Percentiles rank a stretch among this genome's conserved stretches.
phyloP scores from a whole-genome alignment of 345 rosid genomes.

The Cardamine chenopodiifolia region DNA sequence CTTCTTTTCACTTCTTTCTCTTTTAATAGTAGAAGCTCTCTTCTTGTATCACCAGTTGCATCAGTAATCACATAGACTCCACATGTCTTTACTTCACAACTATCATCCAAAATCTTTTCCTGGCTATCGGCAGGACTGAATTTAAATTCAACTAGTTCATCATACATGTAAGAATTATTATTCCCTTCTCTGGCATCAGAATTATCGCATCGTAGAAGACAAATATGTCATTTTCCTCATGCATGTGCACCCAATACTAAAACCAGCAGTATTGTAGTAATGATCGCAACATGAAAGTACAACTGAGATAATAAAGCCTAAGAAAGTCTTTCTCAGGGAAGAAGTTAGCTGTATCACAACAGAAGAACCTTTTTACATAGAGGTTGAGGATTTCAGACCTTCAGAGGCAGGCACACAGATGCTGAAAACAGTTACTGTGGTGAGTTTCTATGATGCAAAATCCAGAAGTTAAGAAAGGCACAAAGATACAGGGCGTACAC shows the following conservation, averaged over 20 bases:
- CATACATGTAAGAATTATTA: too few relatives aligned
- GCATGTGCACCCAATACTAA: not conserved
- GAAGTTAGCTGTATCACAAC: not conserved
- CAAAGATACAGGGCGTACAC: too few relatives aligned
- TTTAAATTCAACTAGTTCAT: too few relatives aligned
- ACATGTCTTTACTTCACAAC: too few relatives aligned
- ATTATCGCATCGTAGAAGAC: not conserved
- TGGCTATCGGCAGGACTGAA: too few relatives aligned
- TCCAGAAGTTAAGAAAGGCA: not conserved
- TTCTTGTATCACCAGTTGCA: too few relatives aligned
- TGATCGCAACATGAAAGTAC: not conserved
- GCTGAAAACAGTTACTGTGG: too few relatives aligned
- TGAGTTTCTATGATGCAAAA: not conserved
- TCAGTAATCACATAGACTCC: too few relatives aligned
- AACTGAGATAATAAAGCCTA: not conserved
- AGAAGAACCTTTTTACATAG: slow-evolving; percentile 4
- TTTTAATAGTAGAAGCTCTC: too few relatives aligned
- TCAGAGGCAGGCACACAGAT: too few relatives aligned
- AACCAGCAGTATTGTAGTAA: not conserved
- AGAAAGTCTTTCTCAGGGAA: not conserved
- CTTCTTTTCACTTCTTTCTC: too few relatives aligned
- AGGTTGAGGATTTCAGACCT: slow-evolving; percentile 1
- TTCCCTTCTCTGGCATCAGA: not conserved
- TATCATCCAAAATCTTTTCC: too few relatives aligned
- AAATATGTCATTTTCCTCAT: not conserved